Evolutionary conservation across 305 asterid species (phyloP).

Genomic region (Ajuga reptans): DNA sequence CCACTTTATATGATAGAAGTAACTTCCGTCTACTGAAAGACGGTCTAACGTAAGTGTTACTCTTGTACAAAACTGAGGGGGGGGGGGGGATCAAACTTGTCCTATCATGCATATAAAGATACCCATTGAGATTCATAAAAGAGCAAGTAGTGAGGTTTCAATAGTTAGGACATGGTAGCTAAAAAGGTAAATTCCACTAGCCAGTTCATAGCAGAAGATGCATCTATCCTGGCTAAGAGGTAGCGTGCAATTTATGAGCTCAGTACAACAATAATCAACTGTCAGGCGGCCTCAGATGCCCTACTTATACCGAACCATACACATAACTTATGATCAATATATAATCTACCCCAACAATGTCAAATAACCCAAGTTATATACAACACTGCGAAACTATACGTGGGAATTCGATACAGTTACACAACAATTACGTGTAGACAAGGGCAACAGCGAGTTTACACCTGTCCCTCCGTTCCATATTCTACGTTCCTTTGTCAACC

Average conservation of each 20-base stretch:
- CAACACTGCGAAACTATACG: slow-evolving; percentile 23
- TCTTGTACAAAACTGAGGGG: no score
- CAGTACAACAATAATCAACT: background rate
- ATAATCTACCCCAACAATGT: slow-evolving; percentile 4
- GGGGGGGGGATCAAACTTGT: no score
- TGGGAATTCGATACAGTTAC: slow-evolving; percentile 20
- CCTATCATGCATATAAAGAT: no score
- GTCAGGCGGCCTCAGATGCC: background rate
- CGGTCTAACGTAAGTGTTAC: no score
- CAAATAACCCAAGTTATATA: slow-evolving; percentile 19
- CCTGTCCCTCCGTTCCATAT: slow-evolving; percentile 8
- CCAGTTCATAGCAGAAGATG: background rate
- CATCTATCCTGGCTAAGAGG: background rate
- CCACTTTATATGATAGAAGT: no score
- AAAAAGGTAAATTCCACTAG: background rate
- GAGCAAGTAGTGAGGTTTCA: background rate
- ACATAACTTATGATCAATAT: background rate
- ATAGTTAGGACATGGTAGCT: background rate
- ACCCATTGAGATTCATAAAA: background rate
- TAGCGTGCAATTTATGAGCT: background rate
- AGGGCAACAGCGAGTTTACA: slow-evolving; percentile 17
- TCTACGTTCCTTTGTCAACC: background rate
- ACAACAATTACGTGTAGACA: slow-evolving; percentile 2
- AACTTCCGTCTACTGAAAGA: no score
- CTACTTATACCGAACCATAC: background rate